Evolutionary conservation across 2,329 filamentous ascomycete genomes (phyloP).

Genomic region (Trichoderma arundinaceum): DNA sequence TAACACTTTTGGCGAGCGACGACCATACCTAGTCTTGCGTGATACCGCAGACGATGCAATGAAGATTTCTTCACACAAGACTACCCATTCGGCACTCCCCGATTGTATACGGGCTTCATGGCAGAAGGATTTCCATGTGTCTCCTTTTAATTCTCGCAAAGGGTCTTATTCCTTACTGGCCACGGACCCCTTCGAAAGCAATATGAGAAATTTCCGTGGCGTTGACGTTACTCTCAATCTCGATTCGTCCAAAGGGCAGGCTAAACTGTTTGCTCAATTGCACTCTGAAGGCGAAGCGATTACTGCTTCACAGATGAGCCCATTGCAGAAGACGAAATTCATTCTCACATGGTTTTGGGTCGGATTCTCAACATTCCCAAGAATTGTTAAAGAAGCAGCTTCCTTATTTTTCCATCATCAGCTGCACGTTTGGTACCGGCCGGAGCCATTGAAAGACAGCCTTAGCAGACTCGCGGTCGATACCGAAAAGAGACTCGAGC

Average conservation of each 20-base stretch:
- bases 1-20: conserved; percentile 75
- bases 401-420: conserved; percentile 61
- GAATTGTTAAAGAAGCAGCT: conserved; percentile 66
- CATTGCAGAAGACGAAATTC: conserved; percentile 53
- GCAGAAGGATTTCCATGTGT: conserved; percentile 77
- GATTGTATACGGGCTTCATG: conserved; percentile 56
- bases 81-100: not conserved
- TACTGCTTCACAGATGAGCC: conserved; percentile 55
- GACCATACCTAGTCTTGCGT: conserved; percentile 45
- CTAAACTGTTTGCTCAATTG: conserved; percentile 67
- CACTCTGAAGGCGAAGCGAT: conserved; percentile 58
- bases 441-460: conserved; percentile 64
- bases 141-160: conserved; percentile 71
- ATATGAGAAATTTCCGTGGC: conserved; percentile 46
- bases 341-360: conserved; percentile 69
- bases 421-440: conserved; percentile 68
- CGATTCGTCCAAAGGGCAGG: conserved; percentile 62
- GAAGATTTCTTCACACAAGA: conserved; percentile 19
- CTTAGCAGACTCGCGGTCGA: conserved; percentile 59
- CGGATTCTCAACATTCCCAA: conserved; percentile 67
- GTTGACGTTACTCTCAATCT: conserved; percentile 67
- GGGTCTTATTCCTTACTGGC: conserved; percentile 59
- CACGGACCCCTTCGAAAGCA: conserved; percentile 51
- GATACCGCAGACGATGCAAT: conserved; percentile 38
- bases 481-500: conserved; percentile 56